Conservation (phyloP, 495 filamentous ascomycete genomes). For the Podospora pseudopauciseta region DNA sequence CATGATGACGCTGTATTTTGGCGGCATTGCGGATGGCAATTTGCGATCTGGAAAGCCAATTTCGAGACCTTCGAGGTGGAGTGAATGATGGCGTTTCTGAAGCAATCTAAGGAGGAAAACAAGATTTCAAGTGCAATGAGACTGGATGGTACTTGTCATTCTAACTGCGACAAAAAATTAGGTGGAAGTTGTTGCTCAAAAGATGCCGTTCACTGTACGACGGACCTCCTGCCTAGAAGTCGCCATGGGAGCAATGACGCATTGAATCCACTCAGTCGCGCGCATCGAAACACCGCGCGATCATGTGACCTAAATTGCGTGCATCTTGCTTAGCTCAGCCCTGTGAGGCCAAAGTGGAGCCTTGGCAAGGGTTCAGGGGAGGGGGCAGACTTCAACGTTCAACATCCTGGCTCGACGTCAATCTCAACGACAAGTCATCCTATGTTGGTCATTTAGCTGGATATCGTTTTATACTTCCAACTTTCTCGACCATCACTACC, state of each 20-base stretch:
- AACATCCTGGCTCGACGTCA: neutral
- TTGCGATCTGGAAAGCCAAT: neutral
- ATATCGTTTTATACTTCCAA: no score
- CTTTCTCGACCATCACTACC: no score
- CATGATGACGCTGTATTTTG: neutral
- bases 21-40: neutral
- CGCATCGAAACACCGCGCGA: neutral
- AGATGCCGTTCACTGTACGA: no score
- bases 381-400: neutral
- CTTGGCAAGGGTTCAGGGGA: neutral
- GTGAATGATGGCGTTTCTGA: neutral
- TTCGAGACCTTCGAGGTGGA: neutral
- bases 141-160: neutral
- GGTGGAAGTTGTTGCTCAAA: neutral
- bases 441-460: no score
- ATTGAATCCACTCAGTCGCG: slow-evolving; percentile 1
- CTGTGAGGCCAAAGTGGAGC: neutral
- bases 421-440: neutral
- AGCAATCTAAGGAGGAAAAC: neutral
- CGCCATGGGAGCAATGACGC: neutral
- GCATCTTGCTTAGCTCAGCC: neutral
- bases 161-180: neutral
- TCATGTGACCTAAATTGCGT: slow-evolving; percentile 6
- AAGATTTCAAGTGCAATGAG: neutral
- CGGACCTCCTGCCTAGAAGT: neutral